These are phyloP conservation scores for Anethum foeniculum DNA, from an alignment of 140 eudicot species.

Conservation along the genomic window DNA sequence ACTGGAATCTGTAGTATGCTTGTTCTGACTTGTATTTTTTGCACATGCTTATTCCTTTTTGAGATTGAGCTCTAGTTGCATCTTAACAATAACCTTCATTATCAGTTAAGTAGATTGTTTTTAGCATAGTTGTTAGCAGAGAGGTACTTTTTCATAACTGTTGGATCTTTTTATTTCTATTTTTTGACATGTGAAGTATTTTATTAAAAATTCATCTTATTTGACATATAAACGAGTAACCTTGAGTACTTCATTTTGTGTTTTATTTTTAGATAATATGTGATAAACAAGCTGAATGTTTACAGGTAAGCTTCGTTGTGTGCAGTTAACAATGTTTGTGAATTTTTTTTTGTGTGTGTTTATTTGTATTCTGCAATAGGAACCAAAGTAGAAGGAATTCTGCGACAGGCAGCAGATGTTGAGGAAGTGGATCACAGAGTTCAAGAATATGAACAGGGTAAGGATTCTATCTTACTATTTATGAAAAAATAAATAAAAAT, in stretches of 20 bases:
- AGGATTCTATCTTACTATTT: not conserved
- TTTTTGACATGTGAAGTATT: not conserved
- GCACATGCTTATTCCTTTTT: not conserved
- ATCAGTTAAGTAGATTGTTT: not conserved
- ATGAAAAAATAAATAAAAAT: not conserved
- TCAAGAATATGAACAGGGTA: constrained; percentile 94
- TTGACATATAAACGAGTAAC: not conserved
- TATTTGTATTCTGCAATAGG: constrained; percentile 31
- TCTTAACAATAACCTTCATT: not conserved
- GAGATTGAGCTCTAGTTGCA: not conserved
- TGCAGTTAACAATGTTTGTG: not conserved
- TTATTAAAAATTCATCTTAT: not conserved
- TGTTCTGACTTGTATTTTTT: not conserved
- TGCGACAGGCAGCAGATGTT: constrained; percentile 87
- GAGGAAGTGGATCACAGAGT: constrained; percentile 97
- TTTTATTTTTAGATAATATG: not conserved
- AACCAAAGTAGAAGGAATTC: constrained; percentile 79
- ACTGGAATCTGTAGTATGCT: not conserved
- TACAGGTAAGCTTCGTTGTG: not conserved
- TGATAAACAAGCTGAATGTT: not conserved
- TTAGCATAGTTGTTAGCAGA: not conserved
- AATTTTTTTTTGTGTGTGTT: not conserved
- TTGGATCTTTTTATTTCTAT: not conserved
- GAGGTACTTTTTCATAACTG: not conserved
- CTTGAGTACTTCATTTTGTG: not conserved